These are phyloP conservation scores for Rhodamnia argentea DNA, from an alignment of 345 rosid genomes.

Conservation along the genomic window DNA sequence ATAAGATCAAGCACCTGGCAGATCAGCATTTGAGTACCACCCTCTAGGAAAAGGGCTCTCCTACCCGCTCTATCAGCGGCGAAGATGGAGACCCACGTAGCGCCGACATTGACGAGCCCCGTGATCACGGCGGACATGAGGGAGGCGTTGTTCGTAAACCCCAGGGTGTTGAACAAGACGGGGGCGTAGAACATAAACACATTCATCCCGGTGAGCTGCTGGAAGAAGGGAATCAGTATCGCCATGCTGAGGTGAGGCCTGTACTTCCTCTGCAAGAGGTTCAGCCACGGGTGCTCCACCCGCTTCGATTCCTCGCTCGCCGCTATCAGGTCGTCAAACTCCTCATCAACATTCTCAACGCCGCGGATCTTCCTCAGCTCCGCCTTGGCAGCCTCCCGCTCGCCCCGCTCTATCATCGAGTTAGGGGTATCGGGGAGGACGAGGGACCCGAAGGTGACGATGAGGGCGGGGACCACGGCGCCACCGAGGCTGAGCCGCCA, in stretches of 20 bases:
- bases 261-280: conserved; percentile 60
- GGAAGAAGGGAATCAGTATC: conserved; percentile 63
- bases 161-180: conserved; percentile 67
- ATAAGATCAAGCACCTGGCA: conserved; percentile 41
- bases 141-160: conserved; percentile 51
- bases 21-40: conserved; percentile 69
- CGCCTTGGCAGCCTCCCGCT: neutral
- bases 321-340: neutral
- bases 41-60: conserved; percentile 62
- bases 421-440: conserved; percentile 12
- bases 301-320: neutral
- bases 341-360: neutral
- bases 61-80: conserved; percentile 81
- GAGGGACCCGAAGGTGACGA: neutral
- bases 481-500: conserved; percentile 9
- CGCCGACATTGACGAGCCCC: conserved; percentile 46
- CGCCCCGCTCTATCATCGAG: conserved; percentile 6
- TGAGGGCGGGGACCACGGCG: conserved; percentile 74
- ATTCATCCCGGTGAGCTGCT: conserved; percentile 77
- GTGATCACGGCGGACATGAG: conserved; percentile 81
- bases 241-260: conserved; percentile 73
- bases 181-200: conserved; percentile 92
- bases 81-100: conserved; percentile 61
- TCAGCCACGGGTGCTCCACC: conserved; percentile 17
- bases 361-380: conserved; percentile 9